Conservation (phyloP, 345 rosid genomes). For the Eucalyptus polybractea region DNA sequence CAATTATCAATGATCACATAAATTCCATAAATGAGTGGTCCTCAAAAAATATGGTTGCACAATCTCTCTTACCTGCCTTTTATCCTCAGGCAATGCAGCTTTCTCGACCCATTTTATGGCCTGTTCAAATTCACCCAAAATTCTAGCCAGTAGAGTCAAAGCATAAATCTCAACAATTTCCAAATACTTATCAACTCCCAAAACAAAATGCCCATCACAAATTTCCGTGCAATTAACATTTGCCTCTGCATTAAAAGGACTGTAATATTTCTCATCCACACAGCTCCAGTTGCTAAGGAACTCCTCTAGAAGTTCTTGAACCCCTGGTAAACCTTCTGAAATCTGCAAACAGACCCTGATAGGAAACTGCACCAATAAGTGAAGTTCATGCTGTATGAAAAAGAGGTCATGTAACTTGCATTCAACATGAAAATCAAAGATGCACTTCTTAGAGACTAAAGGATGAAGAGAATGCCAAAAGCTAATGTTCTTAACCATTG, state of each 20-base stretch:
- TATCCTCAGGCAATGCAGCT: slow-evolving; percentile 68
- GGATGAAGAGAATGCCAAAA: not conserved
- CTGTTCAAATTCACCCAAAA: slow-evolving; percentile 28
- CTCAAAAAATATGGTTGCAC: not conserved
- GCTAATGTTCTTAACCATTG: not conserved
- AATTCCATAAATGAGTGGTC: not conserved
- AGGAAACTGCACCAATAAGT: not conserved
- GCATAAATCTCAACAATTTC: slow-evolving; percentile 62
- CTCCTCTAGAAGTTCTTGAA: slow-evolving; percentile 56
- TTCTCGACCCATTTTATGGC: slow-evolving; percentile 83
- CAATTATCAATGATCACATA: not conserved
- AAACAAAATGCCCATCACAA: slow-evolving; percentile 4
- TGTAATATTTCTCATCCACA: slow-evolving; percentile 29
- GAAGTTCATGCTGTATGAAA: not conserved
- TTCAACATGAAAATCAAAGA: not conserved
- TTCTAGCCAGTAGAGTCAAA: slow-evolving; percentile 44
- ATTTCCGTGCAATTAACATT: slow-evolving; percentile 6
- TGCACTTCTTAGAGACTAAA: not conserved
- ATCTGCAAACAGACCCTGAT: slow-evolving; percentile 69
- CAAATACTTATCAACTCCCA: slow-evolving; percentile 42
- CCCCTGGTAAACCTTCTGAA: slow-evolving; percentile 39
- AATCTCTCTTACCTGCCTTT: slow-evolving; percentile 40
- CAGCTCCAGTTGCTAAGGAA: slow-evolving; percentile 60
- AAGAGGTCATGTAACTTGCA: not conserved
- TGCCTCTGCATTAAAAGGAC: slow-evolving; percentile 11